A percentile compares a stretch with the other conserved stretches of the same genome.
These are phyloP conservation scores for Lipomyces starkeyi DNA, from an alignment of 805 yeast genomes.

Conservation along the genomic window DNA sequence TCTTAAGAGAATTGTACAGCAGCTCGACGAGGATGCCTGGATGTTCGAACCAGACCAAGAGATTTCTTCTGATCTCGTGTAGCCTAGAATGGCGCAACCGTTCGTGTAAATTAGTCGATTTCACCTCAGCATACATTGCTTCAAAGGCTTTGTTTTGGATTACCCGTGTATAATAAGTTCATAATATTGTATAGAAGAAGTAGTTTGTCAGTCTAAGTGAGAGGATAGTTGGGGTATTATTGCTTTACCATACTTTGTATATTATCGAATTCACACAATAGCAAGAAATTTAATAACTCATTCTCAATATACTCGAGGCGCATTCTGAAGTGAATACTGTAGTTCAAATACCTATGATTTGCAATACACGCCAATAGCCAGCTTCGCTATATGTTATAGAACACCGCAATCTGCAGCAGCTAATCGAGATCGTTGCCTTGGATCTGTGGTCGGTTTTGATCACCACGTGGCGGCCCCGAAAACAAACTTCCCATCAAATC, in stretches of 20 bases:
- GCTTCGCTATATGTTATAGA: neutral
- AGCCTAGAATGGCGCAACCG: neutral
- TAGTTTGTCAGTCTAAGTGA: neutral
- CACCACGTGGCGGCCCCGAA: conserved; percentile 26
- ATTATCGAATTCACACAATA: conserved; percentile 1
- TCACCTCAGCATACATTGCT: neutral
- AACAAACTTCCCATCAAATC: conserved; percentile 78
- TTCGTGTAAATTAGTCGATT: neutral
- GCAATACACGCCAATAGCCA: neutral
- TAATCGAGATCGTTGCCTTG: conserved; percentile 19
- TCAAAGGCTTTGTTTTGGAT: neutral
- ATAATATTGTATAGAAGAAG: neutral
- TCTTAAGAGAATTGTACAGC: conserved; percentile 23
- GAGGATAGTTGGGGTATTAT: neutral
- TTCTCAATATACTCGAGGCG: neutral
- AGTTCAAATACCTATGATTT: neutral
- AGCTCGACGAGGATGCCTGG: conserved; percentile 34
- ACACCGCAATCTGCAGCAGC: neutral
- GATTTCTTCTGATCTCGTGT: conserved; percentile 12
- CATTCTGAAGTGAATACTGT: neutral
- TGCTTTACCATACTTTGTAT: neutral
- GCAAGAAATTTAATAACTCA: neutral
- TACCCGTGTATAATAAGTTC: neutral
- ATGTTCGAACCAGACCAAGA: conserved; percentile 30
- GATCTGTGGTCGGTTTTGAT: conserved; percentile 2